Evolutionary conservation across 768 basidiomycete species (phyloP).

Genomic region (Sporobolomyces pararoseus): DNA sequence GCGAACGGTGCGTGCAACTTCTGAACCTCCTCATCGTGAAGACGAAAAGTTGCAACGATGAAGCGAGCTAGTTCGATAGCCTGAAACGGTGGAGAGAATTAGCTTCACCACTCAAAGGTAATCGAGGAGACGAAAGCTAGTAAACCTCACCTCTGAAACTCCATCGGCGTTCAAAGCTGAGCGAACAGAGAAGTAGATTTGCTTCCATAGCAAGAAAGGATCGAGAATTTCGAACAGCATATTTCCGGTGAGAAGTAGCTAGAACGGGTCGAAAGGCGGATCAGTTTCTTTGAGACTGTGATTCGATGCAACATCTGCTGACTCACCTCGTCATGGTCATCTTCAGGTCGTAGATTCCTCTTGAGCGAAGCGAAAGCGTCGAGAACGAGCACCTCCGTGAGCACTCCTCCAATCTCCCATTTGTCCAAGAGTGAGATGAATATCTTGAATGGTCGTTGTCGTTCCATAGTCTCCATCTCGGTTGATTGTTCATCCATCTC

Average conservation of each 20-base stretch:
- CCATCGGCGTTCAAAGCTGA: slow-evolving; percentile 26
- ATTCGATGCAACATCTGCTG: background rate
- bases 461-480: slow-evolving; percentile 64
- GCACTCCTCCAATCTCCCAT: slow-evolving; percentile 82
- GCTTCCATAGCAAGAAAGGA: slow-evolving; percentile 79
- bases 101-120: background rate
- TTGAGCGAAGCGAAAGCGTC: slow-evolving; percentile 74
- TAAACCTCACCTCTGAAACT: slow-evolving; percentile 16
- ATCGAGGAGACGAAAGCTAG: background rate
- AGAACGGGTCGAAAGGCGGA: slow-evolving; percentile 50
- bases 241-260: slow-evolving; percentile 77
- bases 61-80: slow-evolving; percentile 67
- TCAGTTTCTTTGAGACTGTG: background rate
- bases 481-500: background rate
- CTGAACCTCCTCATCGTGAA: slow-evolving; percentile 68
- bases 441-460: slow-evolving; percentile 78
- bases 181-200: slow-evolving; percentile 55
- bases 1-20: slow-evolving; percentile 64
- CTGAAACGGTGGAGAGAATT: slow-evolving; percentile 51
- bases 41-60: slow-evolving; percentile 66
- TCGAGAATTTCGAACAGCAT: slow-evolving; percentile 91
- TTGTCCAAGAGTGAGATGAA: slow-evolving; percentile 93
- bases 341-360: slow-evolving; percentile 53
- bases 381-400: slow-evolving; percentile 74
- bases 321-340: slow-evolving; percentile 51